Conservation (phyloP, 305 asterid genomes). For the Euphrasia arctica region DNA sequence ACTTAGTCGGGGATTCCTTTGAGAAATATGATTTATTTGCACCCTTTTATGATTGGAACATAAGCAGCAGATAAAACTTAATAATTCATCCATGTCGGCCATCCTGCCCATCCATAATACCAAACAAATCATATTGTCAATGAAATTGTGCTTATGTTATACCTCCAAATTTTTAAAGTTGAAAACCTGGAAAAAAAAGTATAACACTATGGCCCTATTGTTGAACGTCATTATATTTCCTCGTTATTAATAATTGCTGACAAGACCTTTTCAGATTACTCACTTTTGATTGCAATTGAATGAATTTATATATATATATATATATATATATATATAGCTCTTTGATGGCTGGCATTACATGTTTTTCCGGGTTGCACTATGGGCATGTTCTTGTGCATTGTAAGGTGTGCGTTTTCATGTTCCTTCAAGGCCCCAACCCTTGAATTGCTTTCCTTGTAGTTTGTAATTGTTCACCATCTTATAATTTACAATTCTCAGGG, state of each 20-base stretch:
- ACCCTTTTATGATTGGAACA: neutral
- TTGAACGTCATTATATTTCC: constrained; percentile 13
- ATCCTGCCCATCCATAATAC: constrained; percentile 6
- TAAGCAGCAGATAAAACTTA: constrained; percentile 9
- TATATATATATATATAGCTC: no score
- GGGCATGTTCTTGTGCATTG: constrained; percentile 82
- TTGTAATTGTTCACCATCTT: constrained; percentile 20
- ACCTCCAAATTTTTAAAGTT: constrained; percentile 24
- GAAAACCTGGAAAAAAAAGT: neutral
- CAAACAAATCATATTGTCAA: neutral
- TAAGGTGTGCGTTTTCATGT: constrained; percentile 34
- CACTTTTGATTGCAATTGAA: constrained; percentile 26
- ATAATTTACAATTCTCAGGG: constrained; percentile 38
- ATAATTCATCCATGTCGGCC: neutral
- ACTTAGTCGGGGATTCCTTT: constrained; percentile 7
- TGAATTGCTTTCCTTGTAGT: constrained; percentile 18
- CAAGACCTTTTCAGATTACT: constrained; percentile 19
- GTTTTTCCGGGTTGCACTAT: constrained; percentile 72
- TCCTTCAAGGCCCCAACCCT: constrained; percentile 3
- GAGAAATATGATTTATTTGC: no score
- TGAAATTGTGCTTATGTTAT: neutral
- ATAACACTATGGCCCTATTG: neutral
- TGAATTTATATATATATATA: constrained; percentile 37
- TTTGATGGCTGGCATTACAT: constrained; percentile 79
- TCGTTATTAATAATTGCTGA: constrained; percentile 9